These are phyloP conservation scores for Verticillium albo-atrum DNA, from an alignment of 2,329 filamentous ascomycete genomes.

Conservation along the genomic window DNA sequence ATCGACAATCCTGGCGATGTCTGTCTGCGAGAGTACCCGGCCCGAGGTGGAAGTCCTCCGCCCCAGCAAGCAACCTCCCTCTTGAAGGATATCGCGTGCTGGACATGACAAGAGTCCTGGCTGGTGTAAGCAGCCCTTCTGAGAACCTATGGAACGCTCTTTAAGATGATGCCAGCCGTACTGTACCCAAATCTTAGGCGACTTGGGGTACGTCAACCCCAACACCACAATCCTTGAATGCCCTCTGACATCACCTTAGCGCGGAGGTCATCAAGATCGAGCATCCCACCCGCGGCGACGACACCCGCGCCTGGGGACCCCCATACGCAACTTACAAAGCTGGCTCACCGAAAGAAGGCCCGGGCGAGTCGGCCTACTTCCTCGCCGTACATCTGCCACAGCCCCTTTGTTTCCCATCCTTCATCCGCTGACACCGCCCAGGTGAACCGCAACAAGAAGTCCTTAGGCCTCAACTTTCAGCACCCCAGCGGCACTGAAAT, in stretches of 20 bases:
- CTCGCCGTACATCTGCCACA: conserved; percentile 56
- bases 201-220: conserved; percentile 70
- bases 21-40: not conserved
- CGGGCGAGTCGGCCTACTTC: conserved; percentile 94
- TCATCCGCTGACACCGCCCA: conserved; percentile 27
- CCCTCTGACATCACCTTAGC: conserved; percentile 40
- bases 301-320: conserved; percentile 94
- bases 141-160: rapidly evolving
- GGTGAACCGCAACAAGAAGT: conserved; percentile 98
- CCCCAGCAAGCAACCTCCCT: conserved; percentile 43
- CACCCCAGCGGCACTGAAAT: conserved; percentile 79
- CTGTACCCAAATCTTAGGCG: conserved; percentile 93
- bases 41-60: conserved; percentile 20
- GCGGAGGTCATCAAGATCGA: conserved; percentile 98
- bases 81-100: conserved; percentile 84
- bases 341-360: conserved; percentile 55
- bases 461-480: conserved; percentile 85
- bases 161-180: conserved; percentile 65
- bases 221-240: conserved; percentile 5
- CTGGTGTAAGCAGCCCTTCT: conserved; percentile 62
- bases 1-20: not conserved
- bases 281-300: conserved; percentile 85
- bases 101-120: conserved; percentile 94
- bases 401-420: not conserved
- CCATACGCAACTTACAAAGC: conserved; percentile 79